Evolutionary conservation across 2,329 filamentous ascomycete species (phyloP).

Genomic region (Nannizziopsis barbatae): DNA sequence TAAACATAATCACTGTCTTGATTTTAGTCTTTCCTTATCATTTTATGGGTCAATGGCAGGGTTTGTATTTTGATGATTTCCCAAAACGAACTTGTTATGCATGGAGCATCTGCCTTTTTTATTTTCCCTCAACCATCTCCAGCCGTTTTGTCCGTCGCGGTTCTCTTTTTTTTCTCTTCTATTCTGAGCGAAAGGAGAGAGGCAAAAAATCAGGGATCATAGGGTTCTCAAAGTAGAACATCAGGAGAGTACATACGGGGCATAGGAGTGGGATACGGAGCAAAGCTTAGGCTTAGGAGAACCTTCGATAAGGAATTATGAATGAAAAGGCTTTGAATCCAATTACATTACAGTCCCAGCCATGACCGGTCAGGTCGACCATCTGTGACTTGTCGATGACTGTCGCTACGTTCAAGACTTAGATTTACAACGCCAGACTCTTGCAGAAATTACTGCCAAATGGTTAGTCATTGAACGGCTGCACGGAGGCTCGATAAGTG

Average conservation of each 20-base stretch:
- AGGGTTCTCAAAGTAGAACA: constrained; percentile 6
- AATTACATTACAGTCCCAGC: background rate
- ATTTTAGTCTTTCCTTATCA: constrained; percentile 14
- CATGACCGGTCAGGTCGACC: no score
- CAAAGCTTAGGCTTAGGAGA: constrained; percentile 3
- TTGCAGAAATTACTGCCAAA: no score
- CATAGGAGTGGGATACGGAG: background rate
- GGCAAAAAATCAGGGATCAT: background rate
- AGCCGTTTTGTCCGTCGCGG: constrained; percentile 5
- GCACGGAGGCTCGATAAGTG: no score
- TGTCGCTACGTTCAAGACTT: no score
- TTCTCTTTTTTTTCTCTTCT: background rate
- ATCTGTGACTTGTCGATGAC: no score
- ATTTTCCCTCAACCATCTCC: constrained; percentile 1
- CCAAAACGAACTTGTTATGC: constrained; percentile 12
- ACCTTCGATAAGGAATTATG: constrained; percentile 8
- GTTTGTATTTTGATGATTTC: constrained; percentile 13
- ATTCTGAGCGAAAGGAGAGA: background rate
- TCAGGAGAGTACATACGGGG: constrained; percentile 2
- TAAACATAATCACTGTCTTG: constrained; percentile 13
- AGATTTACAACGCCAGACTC: no score
- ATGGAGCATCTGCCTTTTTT: constrained; percentile 7
- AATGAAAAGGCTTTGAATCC: constrained; percentile 8
- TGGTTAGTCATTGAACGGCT: no score
- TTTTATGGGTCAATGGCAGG: constrained; percentile 14